Evolutionary conservation across 164 flowering plant species (phyloP), one percentile per base, ranked within the genome.

Genomic region (Tetrastigma voinierianum): DNA sequence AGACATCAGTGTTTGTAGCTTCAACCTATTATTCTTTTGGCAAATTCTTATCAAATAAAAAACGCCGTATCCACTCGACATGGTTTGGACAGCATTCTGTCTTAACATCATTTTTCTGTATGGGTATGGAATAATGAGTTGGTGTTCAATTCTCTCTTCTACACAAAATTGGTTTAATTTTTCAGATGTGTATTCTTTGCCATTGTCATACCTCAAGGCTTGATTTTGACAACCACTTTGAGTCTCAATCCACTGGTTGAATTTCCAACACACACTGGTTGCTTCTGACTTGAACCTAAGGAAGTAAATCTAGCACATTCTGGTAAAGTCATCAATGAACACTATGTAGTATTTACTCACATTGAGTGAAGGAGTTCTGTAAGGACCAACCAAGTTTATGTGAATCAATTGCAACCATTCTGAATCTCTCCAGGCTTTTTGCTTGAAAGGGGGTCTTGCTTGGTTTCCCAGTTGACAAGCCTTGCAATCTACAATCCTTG

Each of bases 251-350:
- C n/a, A 18, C 3, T 1, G 17, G 16, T 65, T 65, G 12, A 32
- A 65, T 43, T 65, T 55, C 32, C 51, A 12, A 55, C 55, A 65
- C 3, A 45, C 10, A 13, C 12, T 14, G 13, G 18, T 51, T 44
- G 20, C 68, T 12, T 65, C 69, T 2, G 49, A 57, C 13, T 72
- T 67, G 18, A 15, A 49, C 15, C 67, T 62, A 14, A 67, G 6
- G 14, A 72, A 67, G n/a, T 44, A 67, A 62, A 67, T 67, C 72
- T 67, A 72, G 17, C 75, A 72, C 45, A 61, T 32, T 55, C 62
- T 47, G 13, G 62, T 58, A 13, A 2, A 48, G 57, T 72, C 75
- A 67, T 72, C 67, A 46, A 67, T 72, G 25, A 72, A 67, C 0
- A 15, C 18, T 19, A 67, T 57, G 20, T 46, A 61, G 10, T 57